Percentiles rank a stretch among this genome's conserved stretches.
Conservation (phyloP, 257 asterid species). For the Coffea eugenioides region DNA sequence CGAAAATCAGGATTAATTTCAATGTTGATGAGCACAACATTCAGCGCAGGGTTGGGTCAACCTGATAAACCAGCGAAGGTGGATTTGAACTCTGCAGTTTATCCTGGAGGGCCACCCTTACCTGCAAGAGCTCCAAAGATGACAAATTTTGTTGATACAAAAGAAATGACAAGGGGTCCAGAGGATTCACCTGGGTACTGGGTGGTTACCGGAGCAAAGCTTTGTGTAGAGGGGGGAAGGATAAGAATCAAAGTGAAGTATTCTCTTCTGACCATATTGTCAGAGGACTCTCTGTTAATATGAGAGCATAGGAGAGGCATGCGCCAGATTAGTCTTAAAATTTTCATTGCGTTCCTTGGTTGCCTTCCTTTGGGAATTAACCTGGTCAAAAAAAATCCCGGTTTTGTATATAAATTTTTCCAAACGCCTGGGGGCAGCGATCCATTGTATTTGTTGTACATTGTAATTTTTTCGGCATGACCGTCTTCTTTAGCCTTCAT, state of each 20-base stretch:
- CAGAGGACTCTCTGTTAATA: conserved; percentile 65
- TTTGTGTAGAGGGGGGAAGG: conserved; percentile 76
- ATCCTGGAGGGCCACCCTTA: conserved; percentile 83
- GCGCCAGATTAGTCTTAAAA: not conserved
- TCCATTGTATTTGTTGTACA: not conserved
- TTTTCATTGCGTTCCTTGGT: not conserved
- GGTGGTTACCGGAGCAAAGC: conserved; percentile 91
- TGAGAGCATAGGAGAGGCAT: conserved; percentile 26
- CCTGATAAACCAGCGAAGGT: conserved; percentile 54
- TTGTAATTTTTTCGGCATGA: not conserved
- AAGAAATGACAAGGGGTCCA: conserved; percentile 88
- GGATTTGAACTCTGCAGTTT: conserved; percentile 79
- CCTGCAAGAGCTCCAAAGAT: conserved; percentile 80
- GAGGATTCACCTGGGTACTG: conserved; percentile 89
- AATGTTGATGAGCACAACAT: conserved; percentile 67
- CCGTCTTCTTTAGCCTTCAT: not conserved
- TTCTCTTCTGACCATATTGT: conserved; percentile 69
- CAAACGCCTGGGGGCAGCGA: not conserved
- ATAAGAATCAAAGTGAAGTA: conserved; percentile 72
- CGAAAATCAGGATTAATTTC: conserved; percentile 82
- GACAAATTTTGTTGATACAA: conserved; percentile 77
- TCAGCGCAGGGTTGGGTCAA: conserved; percentile 56
- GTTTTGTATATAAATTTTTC: conserved; percentile 11
- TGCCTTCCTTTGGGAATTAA: not conserved
- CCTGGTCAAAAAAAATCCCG: conserved; percentile 5